Percentiles rank a stretch among this genome's conserved stretches.
Conservation (phyloP, 1,284 basidiomycete species). For the Erythrobasidium hasegawianum region DNA sequence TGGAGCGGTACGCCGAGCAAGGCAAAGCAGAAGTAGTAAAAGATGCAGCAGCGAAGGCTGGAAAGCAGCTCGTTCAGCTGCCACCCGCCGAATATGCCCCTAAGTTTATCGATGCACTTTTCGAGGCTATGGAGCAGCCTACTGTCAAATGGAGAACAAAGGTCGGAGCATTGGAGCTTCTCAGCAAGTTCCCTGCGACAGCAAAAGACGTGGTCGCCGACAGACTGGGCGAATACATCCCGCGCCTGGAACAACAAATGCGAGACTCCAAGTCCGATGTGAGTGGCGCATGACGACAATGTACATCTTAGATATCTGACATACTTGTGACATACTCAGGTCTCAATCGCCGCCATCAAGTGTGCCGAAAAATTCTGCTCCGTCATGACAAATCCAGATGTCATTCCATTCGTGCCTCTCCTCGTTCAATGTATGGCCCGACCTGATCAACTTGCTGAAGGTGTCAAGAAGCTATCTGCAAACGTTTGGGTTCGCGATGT, state of each 20-base stretch:
- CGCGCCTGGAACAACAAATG: slow-evolving; percentile 85
- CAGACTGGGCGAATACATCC: slow-evolving; percentile 76
- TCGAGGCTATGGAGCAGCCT: slow-evolving; percentile 64
- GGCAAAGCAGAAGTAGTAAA: slow-evolving; percentile 75
- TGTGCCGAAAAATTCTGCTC: slow-evolving; percentile 88
- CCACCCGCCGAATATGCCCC: slow-evolving; percentile 78
- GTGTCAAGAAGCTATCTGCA: slow-evolving; percentile 90
- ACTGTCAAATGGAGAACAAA: slow-evolving; percentile 90
- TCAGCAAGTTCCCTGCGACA: slow-evolving; percentile 42
- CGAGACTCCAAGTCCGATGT: slow-evolving; percentile 97
- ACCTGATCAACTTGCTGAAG: slow-evolving; percentile 74
- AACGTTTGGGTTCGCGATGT: slow-evolving; percentile 98
- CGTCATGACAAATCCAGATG: slow-evolving; percentile 90
- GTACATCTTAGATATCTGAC: too few relatives aligned
- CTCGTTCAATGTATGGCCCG: slow-evolving; percentile 90
- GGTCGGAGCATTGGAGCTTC: slow-evolving; percentile 76
- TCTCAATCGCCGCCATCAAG: slow-evolving; percentile 82
- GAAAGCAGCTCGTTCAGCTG: slow-evolving; percentile 77
- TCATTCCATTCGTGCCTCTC: slow-evolving; percentile 80
- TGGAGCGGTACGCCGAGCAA: slow-evolving; percentile 90
- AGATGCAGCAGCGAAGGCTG: slow-evolving; percentile 72
- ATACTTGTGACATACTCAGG: slow-evolving; percentile 54
- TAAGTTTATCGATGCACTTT: slow-evolving; percentile 65
- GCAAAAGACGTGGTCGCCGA: slow-evolving; percentile 79
- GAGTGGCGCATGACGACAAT: too few relatives aligned